Percentiles rank a stretch among this genome's conserved stretches.
phyloP scores from a whole-genome alignment of 768 basidiomycete genomes.

The Thelephora ganbajun region DNA sequence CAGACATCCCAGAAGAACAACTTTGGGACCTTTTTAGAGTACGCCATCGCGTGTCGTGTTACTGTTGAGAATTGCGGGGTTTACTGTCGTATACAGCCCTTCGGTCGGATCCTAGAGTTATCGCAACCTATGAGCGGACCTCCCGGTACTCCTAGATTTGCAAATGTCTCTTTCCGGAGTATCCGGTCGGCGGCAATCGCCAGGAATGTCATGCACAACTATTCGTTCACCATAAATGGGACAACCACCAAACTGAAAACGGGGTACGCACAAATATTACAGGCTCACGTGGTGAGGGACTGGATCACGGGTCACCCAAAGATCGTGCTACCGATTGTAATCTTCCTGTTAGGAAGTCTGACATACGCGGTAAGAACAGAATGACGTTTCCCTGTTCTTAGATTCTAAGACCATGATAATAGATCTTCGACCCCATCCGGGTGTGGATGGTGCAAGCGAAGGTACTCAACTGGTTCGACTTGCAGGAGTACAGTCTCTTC shows the following conservation, averaged over 20 bases:
- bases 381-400: background rate
- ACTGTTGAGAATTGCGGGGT: background rate
- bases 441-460: constrained; percentile 72
- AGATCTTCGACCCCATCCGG: constrained; percentile 92
- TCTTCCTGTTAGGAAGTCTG: constrained; percentile 81
- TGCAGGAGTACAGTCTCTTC: constrained; percentile 55
- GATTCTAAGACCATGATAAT: background rate
- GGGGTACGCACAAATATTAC: constrained; percentile 49
- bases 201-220: constrained; percentile 67
- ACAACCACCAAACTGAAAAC: constrained; percentile 33
- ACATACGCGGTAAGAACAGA: constrained; percentile 62
- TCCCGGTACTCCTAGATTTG: constrained; percentile 51
- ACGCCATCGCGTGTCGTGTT: constrained; percentile 13
- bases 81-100: constrained; percentile 37
- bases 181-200: constrained; percentile 66
- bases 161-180: constrained; percentile 46
- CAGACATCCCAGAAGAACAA: constrained; percentile 69
- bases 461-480: constrained; percentile 75
- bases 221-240: constrained; percentile 21
- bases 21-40: constrained; percentile 72
- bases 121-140: constrained; percentile 43
- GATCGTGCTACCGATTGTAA: constrained; percentile 63
- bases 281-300: constrained; percentile 51
- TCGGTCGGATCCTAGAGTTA: constrained; percentile 66
- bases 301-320: constrained; percentile 84